phyloP scores from a whole-genome alignment of 306 rosid genomes.

The Argentina anserina region DNA sequence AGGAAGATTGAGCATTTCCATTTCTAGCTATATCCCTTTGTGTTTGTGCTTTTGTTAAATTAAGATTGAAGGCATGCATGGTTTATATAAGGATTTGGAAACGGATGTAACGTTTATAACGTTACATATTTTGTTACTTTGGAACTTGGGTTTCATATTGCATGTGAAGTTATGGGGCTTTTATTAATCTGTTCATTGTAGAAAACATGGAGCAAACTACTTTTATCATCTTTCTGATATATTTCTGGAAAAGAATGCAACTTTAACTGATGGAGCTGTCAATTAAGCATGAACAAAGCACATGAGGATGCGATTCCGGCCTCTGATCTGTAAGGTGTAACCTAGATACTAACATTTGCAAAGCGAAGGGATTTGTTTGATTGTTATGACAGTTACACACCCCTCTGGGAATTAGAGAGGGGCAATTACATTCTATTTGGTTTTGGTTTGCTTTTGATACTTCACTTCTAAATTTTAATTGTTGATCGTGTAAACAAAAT shows the following conservation, averaged over 20 bases:
- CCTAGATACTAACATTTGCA: too few relatives aligned
- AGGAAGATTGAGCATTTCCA: conserved; percentile 5
- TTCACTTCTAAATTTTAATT: too few relatives aligned
- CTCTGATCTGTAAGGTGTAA: not conserved
- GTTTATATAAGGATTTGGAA: not conserved
- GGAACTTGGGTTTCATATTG: not conserved
- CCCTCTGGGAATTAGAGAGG: too few relatives aligned
- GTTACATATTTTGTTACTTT: not conserved
- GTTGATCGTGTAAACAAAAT: too few relatives aligned
- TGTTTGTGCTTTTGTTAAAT: not conserved
- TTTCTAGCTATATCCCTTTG: not conserved
- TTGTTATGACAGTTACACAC: too few relatives aligned
- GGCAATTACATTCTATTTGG: too few relatives aligned
- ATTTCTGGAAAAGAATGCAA: not conserved
- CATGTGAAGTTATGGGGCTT: not conserved
- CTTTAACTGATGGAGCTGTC: not conserved
- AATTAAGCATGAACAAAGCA: not conserved
- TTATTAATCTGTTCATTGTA: not conserved
- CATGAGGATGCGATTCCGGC: too few relatives aligned
- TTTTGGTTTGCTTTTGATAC: too few relatives aligned
- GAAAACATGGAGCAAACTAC: not conserved
- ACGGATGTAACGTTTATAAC: not conserved
- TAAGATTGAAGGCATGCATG: too few relatives aligned
- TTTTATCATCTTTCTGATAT: not conserved
- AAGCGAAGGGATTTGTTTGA: too few relatives aligned